These are phyloP conservation scores for Cladochytrium replicatum DNA, from an alignment of 192 early-diverging fungal genomes.

Conservation along the genomic window DNA sequence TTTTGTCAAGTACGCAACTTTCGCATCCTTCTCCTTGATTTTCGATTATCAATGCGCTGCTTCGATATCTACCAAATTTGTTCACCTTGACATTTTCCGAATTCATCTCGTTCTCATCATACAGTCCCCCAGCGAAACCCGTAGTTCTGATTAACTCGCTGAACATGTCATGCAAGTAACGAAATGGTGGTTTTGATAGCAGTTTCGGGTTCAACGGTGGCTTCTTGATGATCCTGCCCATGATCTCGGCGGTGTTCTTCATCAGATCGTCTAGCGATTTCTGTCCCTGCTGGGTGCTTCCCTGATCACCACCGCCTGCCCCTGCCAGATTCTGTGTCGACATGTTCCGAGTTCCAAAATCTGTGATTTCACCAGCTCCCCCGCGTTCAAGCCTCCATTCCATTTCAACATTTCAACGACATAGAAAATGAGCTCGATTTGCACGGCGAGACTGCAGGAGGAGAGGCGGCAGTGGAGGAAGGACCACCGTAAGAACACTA, in stretches of 20 bases:
- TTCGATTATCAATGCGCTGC: not conserved
- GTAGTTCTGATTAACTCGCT: constrained; percentile 31
- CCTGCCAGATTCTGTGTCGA: too few species aligned
- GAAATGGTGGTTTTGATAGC: constrained; percentile 49
- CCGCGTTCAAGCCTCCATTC: too few species aligned
- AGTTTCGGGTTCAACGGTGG: constrained; percentile 44
- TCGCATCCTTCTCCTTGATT: constrained; percentile 46
- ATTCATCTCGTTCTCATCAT: constrained; percentile 37
- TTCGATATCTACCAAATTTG: not conserved
- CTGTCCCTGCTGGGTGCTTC: constrained; percentile 9
- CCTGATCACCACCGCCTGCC: too few species aligned
- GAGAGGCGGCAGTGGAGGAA: constrained; percentile 98
- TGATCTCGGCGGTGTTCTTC: constrained; percentile 36
- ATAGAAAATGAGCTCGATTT: too few species aligned
- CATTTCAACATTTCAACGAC: too few species aligned
- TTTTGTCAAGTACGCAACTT: constrained; percentile 41
- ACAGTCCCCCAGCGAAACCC: constrained; percentile 34
- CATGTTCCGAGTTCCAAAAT: too few species aligned
- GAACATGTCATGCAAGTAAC: constrained; percentile 48
- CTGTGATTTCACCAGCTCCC: too few species aligned
- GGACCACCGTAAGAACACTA: constrained; percentile 80
- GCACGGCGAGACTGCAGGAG: constrained; percentile 69
- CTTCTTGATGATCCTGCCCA: constrained; percentile 36
- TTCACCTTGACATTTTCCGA: constrained; percentile 42
- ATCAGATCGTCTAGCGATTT: constrained; percentile 32